phyloP scores from a whole-genome alignment of 352 stramenopile species.

The Phytophthora aleatoria region DNA sequence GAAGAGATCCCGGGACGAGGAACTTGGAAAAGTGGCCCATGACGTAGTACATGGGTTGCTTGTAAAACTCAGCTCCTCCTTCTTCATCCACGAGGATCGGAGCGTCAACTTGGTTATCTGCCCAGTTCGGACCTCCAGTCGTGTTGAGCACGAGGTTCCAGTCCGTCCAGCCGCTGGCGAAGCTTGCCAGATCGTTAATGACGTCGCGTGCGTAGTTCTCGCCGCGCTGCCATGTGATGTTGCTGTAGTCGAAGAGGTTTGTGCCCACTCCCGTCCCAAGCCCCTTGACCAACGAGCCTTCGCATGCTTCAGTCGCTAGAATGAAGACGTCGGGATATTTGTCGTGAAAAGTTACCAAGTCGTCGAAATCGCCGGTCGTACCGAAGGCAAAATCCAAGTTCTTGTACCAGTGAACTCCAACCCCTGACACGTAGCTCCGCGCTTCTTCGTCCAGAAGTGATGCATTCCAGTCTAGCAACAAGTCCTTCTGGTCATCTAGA shows the following conservation, averaged over 20 bases:
- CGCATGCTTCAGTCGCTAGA: constrained; percentile 81
- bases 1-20: constrained; percentile 48
- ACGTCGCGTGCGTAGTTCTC: constrained; percentile 88
- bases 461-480: constrained; percentile 44
- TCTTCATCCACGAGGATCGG: constrained; percentile 75
- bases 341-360: constrained; percentile 57
- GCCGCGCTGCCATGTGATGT: constrained; percentile 67
- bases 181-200: constrained; percentile 85
- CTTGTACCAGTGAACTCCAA: constrained; percentile 90
- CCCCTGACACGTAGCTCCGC: constrained; percentile 72
- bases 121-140: constrained; percentile 75
- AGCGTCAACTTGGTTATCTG: constrained; percentile 66
- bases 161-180: constrained; percentile 76
- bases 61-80: constrained; percentile 68
- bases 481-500: constrained; percentile 79
- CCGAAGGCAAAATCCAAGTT: constrained; percentile 57
- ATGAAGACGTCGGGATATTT: constrained; percentile 78
- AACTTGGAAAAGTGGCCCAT: constrained; percentile 82
- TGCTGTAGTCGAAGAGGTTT: constrained; percentile 31
- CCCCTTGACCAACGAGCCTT: constrained; percentile 45
- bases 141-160: constrained; percentile 88
- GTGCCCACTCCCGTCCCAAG: constrained; percentile 38
- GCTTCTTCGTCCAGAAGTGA: constrained; percentile 51
- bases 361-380: constrained; percentile 50
- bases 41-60: constrained; percentile 85